Evolutionary conservation across 345 rosid species (phyloP), one percentile per base, ranked within the genome.

Genomic region (Noccaea bulbosa): DNA sequence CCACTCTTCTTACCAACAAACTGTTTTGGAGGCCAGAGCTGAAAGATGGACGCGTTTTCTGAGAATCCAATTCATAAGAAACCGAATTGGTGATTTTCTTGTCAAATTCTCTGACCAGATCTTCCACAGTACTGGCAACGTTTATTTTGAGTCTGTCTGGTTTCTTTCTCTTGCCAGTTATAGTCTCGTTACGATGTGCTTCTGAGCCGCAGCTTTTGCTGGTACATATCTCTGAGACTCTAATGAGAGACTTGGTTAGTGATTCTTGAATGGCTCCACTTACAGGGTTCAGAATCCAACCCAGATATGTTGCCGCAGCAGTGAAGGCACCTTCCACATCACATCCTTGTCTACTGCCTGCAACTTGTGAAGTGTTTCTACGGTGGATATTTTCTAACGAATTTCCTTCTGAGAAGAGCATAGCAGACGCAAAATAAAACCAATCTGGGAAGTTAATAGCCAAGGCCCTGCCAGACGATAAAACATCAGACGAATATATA

Each of bases 381-480:
- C 10, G 46, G 52, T 43, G 64, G 6, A 68, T 67, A 12, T 35
- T 15, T 78, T 70, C 16, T 40, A 78, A 6, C 40, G 69, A 76
- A 47, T 22, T 71, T 63, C 72, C 73, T 47, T 71, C 73, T 4
- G 77, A 73, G 78, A 92, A 85, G 54, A 92, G 83, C 67, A 81
- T 40, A 51, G 79, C 52, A 59, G 87, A 85, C 66, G 92, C 93
- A 83, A 85, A 84, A 75, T 77, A 85, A 78, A 87, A 92, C 96
- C 96, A 89, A 45, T 81, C 82, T 49, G 92, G 98, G 75, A 92
- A 89, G 80, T 75, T 78, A 55, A 92, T 79, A 67, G 91, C 96
- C 70, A 89, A 77, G 53, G 92, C 83, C 98, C 96, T 89, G 84
- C 73, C 49, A 73, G 14, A 75, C n/a, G 66, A 57, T 53, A 24